Evolutionary conservation across 139 green algal species (phyloP).

Genomic region (Micromonas commoda): DNA sequence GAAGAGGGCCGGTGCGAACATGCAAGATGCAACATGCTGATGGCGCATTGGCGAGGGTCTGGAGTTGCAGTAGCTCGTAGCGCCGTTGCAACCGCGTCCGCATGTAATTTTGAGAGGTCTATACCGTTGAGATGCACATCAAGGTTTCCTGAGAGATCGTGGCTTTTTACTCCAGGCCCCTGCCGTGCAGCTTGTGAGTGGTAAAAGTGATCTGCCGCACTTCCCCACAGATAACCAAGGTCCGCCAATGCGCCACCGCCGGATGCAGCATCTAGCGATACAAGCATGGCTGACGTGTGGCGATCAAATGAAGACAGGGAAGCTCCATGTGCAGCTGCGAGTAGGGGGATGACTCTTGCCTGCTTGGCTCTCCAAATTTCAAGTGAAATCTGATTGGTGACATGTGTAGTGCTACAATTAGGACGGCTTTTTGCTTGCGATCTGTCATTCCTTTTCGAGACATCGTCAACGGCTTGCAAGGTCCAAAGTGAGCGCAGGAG

Average conservation of each 20-base stretch:
- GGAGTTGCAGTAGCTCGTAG: neutral
- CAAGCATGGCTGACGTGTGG: neutral
- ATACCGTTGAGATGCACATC: neutral
- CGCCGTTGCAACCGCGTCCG: neutral
- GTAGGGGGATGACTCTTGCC: neutral
- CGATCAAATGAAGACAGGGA: neutral
- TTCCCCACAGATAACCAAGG: conserved; percentile 2
- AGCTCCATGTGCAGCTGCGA: neutral
- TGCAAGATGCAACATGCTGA: neutral
- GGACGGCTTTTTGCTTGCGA: neutral
- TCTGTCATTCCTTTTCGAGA: neutral
- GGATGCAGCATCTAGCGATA: neutral
- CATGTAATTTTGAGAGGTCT: neutral
- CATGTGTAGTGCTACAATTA: no score
- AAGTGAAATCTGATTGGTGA: no score
- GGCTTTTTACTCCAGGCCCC: neutral
- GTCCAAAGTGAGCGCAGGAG: neutral
- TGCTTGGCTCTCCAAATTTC: neutral
- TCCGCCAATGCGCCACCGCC: neutral
- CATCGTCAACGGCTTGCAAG: neutral
- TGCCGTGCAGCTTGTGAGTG: no score
- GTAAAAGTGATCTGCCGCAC: neutral
- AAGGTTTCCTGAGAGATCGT: neutral
- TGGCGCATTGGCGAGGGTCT: neutral
- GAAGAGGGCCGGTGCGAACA: no score